These are phyloP conservation scores for Gilbertella persicaria DNA, from an alignment of 371 early-diverging fungal genomes.

Conservation along the genomic window DNA sequence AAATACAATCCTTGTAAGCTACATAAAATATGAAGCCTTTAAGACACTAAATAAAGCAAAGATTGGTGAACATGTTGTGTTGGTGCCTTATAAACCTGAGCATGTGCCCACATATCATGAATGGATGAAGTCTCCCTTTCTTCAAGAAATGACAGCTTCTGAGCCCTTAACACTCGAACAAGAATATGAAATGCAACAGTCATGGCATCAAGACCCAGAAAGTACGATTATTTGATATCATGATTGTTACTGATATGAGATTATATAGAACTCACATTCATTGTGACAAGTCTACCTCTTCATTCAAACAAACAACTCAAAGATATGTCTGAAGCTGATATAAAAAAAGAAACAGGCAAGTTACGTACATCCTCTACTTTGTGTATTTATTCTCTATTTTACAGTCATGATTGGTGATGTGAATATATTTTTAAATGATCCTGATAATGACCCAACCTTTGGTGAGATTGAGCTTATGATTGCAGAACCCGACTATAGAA, in stretches of 20 bases:
- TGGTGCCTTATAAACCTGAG: slow-evolving; percentile 84
- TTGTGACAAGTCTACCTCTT: slow-evolving; percentile 51
- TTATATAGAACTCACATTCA: slow-evolving; percentile 70
- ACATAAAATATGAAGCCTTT: neutral
- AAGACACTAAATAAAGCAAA: slow-evolving; percentile 11
- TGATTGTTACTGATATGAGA: neutral
- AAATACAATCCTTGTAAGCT: slow-evolving; percentile 32
- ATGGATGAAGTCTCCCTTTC: slow-evolving; percentile 92
- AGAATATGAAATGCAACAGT: slow-evolving; percentile 92
- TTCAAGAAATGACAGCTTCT: slow-evolving; percentile 93
- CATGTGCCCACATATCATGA: slow-evolving; percentile 90
- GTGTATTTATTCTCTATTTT: neutral
- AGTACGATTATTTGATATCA: slow-evolving; percentile 45
- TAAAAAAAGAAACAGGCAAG: slow-evolving; percentile 43
- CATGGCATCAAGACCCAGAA: slow-evolving; percentile 84
- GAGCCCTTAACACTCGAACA: slow-evolving; percentile 90
- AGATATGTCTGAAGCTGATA: slow-evolving; percentile 38
- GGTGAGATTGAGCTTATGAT: slow-evolving; percentile 96
- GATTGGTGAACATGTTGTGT: slow-evolving; percentile 66
- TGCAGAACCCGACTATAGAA: slow-evolving; percentile 72
- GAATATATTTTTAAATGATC: slow-evolving; percentile 89
- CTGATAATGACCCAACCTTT: slow-evolving; percentile 62
- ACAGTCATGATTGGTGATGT: slow-evolving; percentile 92
- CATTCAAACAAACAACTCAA: slow-evolving; percentile 7
- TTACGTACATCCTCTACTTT: neutral